Evolutionary conservation across 192 early-diverging fungal genomes (phyloP).

Genomic region (Linnemannia elongata): DNA sequence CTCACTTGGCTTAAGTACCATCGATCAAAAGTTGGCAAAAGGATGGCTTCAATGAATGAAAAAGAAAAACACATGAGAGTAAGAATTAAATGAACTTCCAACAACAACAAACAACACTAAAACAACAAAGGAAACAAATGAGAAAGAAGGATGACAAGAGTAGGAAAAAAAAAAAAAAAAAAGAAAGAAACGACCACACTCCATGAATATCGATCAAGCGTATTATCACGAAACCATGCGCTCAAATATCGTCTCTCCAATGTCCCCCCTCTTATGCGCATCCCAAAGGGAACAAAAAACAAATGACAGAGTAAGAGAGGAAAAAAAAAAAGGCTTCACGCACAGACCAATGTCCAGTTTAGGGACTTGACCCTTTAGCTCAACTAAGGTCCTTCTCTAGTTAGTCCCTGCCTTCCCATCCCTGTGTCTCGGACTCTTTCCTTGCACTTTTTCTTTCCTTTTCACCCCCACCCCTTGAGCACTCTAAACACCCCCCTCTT

Average conservation of each 20-base stretch:
- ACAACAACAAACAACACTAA: too few relatives aligned
- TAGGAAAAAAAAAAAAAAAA: not conserved
- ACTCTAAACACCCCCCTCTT: not conserved
- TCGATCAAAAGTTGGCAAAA: too few relatives aligned
- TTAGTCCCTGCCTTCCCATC: not conserved
- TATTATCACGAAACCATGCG: not conserved
- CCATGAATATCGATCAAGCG: not conserved
- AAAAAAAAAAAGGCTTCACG: slow-evolving; percentile 5
- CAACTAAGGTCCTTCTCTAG: not conserved
- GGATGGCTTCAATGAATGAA: too few relatives aligned
- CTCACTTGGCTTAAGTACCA: too few relatives aligned
- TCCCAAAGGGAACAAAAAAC: not conserved
- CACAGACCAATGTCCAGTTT: not conserved
- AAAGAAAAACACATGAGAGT: too few relatives aligned
- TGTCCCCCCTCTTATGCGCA: not conserved
- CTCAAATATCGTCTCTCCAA: not conserved
- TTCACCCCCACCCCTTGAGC: not conserved
- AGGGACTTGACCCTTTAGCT: not conserved
- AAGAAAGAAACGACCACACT: not conserved
- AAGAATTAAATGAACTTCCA: too few relatives aligned
- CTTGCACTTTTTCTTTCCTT: not conserved
- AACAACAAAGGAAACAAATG: too few relatives aligned
- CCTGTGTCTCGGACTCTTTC: not conserved
- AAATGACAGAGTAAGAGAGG: not conserved
- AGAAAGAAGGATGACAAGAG: too few relatives aligned